Evolutionary conservation across 1,284 basidiomycete genomes (phyloP), one percentile per base, ranked within the genome.

Genomic region (Anthracocystis walkeri): DNA sequence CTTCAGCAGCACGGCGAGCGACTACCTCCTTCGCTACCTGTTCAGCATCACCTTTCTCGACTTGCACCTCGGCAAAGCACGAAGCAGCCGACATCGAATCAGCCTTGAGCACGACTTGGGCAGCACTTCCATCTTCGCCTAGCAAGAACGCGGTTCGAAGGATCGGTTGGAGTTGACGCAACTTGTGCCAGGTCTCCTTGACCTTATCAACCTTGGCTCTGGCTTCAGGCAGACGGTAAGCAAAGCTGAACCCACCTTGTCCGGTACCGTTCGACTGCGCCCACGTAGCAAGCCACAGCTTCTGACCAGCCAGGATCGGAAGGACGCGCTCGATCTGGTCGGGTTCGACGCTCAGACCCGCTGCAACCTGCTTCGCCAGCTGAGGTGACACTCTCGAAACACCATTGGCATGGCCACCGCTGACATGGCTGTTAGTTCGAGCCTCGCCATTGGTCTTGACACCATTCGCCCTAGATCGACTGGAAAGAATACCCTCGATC

Each of bases 301-400:
- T 67, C 56, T 84, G 82, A 4, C 82, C 82, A 0, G 78, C 61
- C 5, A 79, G 59, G 21, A 79, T 60, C 0, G 78, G 78, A 16
- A 79, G 70, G 16, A 81, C 72, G 3, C 55, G 52, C 57, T 79
- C 75, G 52, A 81, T 46, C 31, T 59, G 45, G 16, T 63, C 50
- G n/a, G 48, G 35, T 25, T 53, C 53, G 51, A 65, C 20, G 38
- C 46, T 55, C 4, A 73, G 55, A 33, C 64, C 52, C 0, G 54
- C 31, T 25, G 58, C 60, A 4, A 70, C 59, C 20, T 54, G 63
- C 41, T 61, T 23, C 20, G 61, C 50, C 58, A 68, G 18, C 21
- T 41, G 52, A 4, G 51, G 49, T 1, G 65, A 38, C 11, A 63
- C 40, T 1, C 18, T 25, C 21, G 56, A 8, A 8, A 10, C 38